phyloP scores from a whole-genome alignment of 768 basidiomycete species.

The Tylopilus plumbeoviolaceoides region DNA sequence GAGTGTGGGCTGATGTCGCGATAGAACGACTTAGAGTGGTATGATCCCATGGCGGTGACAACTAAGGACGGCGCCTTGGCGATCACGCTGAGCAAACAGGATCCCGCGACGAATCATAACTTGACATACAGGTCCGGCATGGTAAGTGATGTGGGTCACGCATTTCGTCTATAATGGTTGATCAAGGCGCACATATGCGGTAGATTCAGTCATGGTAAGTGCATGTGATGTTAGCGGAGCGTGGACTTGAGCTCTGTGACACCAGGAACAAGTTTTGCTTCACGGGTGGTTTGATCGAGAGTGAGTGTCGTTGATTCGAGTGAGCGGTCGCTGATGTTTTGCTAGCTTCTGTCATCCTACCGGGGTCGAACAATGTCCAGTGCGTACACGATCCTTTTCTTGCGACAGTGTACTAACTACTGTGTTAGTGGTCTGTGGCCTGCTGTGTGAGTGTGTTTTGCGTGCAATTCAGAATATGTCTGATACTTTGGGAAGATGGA shows the following conservation, averaged over 20 bases:
- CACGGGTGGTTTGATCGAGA: conserved; percentile 70
- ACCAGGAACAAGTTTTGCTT: conserved; percentile 72
- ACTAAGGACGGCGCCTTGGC: conserved; percentile 49
- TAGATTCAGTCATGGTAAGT: conserved; percentile 31
- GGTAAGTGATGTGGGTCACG: conserved; percentile 19
- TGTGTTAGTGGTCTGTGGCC: conserved; percentile 43
- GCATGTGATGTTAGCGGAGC: background rate
- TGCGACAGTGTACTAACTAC: conserved; percentile 5
- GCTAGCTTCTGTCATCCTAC: conserved; percentile 36
- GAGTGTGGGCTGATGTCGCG: conserved; percentile 5
- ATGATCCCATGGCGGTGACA: conserved; percentile 49
- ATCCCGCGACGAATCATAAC: conserved; percentile 41
- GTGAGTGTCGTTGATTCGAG: conserved; percentile 7
- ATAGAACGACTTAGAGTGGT: conserved; percentile 51
- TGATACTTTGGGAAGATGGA: conserved; percentile 36
- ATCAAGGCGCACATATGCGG: conserved; percentile 3
- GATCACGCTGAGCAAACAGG: conserved; percentile 45
- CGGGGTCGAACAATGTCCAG: conserved; percentile 39
- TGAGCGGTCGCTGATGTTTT: conserved; percentile 3
- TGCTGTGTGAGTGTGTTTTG: conserved; percentile 34
- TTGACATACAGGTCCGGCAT: conserved; percentile 43
- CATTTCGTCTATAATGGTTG: conserved; percentile 24
- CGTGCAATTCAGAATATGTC: background rate
- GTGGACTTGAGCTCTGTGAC: conserved; percentile 2
- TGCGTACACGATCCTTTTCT: conserved; percentile 8